Conservation (phyloP, 139 green algal genomes). For the Auxenochlorella protothecoides region DNA sequence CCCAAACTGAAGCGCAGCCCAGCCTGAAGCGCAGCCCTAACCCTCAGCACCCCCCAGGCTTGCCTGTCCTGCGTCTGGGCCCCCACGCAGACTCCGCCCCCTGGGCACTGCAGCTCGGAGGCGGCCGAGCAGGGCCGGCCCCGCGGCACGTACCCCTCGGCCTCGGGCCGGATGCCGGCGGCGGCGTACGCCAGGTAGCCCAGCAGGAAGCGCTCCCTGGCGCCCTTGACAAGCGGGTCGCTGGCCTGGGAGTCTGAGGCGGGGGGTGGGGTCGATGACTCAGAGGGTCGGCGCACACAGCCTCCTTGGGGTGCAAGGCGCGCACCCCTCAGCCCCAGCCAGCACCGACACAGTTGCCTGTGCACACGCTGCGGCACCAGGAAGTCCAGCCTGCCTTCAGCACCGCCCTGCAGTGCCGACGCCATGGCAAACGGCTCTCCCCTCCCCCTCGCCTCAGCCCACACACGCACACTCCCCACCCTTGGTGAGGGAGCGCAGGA, state of each 20-base stretch:
- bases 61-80: background rate
- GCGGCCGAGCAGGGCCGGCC: conserved; percentile 11
- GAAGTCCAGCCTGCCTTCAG: background rate
- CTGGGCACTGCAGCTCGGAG: conserved; percentile 2
- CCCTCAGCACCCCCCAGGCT: too few species aligned
- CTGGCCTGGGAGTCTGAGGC: background rate
- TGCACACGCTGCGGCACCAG: background rate
- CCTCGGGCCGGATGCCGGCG: background rate
- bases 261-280: background rate
- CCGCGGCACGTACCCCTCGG: background rate
- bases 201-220: conserved; percentile 35
- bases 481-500: conserved; percentile 27
- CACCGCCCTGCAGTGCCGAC: background rate
- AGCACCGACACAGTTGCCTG: background rate
- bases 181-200: conserved; percentile 31
- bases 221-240: conserved; percentile 7
- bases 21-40: background rate
- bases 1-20: background rate
- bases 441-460: background rate
- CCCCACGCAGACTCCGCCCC: conserved; percentile 13
- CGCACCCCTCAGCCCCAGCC: background rate
- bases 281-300: background rate
- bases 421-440: background rate
- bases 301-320: background rate
- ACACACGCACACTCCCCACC: background rate